A percentile compares a stretch with the other conserved stretches of the same genome.
phyloP scores from a whole-genome alignment of 1,139 yeast genomes.

The Geotrichum candidum region DNA sequence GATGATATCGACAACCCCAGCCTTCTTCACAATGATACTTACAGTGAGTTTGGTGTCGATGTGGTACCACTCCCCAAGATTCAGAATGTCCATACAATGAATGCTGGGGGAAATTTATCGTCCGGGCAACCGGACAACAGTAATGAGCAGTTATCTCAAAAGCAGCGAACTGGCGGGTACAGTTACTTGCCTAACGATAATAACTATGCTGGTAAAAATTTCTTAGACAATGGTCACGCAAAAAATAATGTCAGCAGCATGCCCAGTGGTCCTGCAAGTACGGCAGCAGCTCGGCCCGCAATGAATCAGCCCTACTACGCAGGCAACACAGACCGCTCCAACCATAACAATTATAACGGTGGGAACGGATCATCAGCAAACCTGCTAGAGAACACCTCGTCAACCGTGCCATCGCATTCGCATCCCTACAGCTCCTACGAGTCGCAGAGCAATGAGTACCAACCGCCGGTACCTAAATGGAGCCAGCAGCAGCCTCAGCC shows the following conservation, averaged over 20 bases:
- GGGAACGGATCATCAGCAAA: not conserved
- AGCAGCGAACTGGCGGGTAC: not conserved
- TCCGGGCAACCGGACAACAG: conserved; percentile 9
- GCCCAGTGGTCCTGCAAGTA: not conserved
- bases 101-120: conserved; percentile 14
- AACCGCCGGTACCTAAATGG: conserved; percentile 4
- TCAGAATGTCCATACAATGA: conserved; percentile 18
- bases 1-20: conserved; percentile 28
- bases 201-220: conserved; percentile 14
- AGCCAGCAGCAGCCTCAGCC: not conserved
- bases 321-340: not conserved
- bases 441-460: not conserved
- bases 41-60: conserved; percentile 4
- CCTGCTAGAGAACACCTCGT: too few species aligned
- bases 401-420: not conserved
- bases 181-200: conserved; percentile 2
- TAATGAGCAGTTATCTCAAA: conserved; percentile 5
- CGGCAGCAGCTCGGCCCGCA: not conserved
- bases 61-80: conserved; percentile 15
- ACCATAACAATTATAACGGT: not conserved
- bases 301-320: not conserved
- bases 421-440: not conserved
- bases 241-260: not conserved
- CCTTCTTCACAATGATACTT: conserved; percentile 16
- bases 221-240: not conserved